Base-by-base conservation (phyloP, 345 rosid genomes). In the Cardamine resedifolia region DNA sequence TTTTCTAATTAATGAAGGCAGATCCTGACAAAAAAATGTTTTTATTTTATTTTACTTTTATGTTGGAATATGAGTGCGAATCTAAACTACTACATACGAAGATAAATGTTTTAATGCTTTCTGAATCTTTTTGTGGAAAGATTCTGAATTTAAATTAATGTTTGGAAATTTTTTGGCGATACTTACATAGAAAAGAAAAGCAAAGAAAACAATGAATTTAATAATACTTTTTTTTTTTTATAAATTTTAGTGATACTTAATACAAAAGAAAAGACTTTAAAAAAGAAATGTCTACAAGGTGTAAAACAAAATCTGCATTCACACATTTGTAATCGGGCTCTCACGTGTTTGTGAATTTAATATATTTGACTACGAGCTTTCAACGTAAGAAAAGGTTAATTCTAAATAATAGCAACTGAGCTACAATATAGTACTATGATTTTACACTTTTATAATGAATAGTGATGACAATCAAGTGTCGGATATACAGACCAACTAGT, bases 321-420 rank as follows among this genome's bases (percentile, higher is more conserved):
- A 15, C 33, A 34, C 59, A 33, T 64, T 26, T 26, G 58, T 52
- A 33, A 15, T 27, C 12, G 6, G 39, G 19, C 63, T 18, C 11
- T 44, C 73, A 70, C 74, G 27, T 70, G 58, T 33, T 70, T 58
- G 51, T 34, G 66, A 69, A 69, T 58, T 45, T 33, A 58, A 47
- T 70, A 58, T 33, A 47, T 33, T 70, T 70, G 66, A 58, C 74
- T 58, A 47, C 34, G 2, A 58, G 24, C 36, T 30, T 44, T 28
- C 53, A 56, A 55, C 72, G 44, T 14, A 68, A 43, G 64, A 41
- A 33, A 57, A 33, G 7, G 3, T 44, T 47, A 21, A 19, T 18
- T 18, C 16, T 28, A n/a, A n/a, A n/a, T n/a, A n/a, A n/a, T n/a
- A n/a, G n/a, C n/a, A n/a, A n/a, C n/a, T n/a, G n/a, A n/a, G n/a